Evolutionary conservation across 1,284 basidiomycete species (phyloP).

Genomic region (Bondarzewia mesenterica): DNA sequence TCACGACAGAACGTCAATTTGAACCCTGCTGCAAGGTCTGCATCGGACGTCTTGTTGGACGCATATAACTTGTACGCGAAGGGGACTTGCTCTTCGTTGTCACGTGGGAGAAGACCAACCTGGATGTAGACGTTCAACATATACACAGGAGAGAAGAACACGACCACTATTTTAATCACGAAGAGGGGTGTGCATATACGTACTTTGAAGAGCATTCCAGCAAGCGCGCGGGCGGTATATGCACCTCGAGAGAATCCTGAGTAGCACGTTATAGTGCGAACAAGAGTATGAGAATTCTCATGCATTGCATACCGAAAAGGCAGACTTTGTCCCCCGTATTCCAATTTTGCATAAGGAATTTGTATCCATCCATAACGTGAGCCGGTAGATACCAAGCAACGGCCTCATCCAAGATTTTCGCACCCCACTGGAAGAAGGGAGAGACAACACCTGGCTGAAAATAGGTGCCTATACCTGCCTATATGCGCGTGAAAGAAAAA

Average conservation of each 20-base stretch:
- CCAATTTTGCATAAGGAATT: slow-evolving; percentile 58
- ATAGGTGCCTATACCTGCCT: slow-evolving; percentile 61
- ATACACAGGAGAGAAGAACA: background rate
- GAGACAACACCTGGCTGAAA: slow-evolving; percentile 42
- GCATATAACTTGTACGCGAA: slow-evolving; percentile 64
- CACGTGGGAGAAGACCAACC: slow-evolving; percentile 52
- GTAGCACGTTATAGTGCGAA: slow-evolving; percentile 4
- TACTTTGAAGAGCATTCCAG: slow-evolving; percentile 47
- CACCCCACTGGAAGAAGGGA: slow-evolving; percentile 38
- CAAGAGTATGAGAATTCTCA: slow-evolving; percentile 1
- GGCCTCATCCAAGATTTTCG: slow-evolving; percentile 46
- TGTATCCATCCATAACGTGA: slow-evolving; percentile 60
- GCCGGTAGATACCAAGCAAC: slow-evolving; percentile 58
- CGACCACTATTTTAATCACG: too few species aligned
- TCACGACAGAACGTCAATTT: slow-evolving; percentile 57
- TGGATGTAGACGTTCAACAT: slow-evolving; percentile 14
- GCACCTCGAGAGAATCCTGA: slow-evolving; percentile 70
- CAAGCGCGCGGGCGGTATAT: slow-evolving; percentile 69
- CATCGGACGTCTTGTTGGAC: slow-evolving; percentile 27
- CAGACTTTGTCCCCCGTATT: slow-evolving; percentile 48
- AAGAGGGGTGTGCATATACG: too few species aligned
- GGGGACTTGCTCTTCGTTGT: slow-evolving; percentile 50
- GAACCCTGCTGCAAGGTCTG: slow-evolving; percentile 44
- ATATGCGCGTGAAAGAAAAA: background rate
- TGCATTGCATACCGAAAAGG: slow-evolving; percentile 52